Conservation (phyloP, 23 red algal genomes). For the Agarophyton chilense region DNA sequence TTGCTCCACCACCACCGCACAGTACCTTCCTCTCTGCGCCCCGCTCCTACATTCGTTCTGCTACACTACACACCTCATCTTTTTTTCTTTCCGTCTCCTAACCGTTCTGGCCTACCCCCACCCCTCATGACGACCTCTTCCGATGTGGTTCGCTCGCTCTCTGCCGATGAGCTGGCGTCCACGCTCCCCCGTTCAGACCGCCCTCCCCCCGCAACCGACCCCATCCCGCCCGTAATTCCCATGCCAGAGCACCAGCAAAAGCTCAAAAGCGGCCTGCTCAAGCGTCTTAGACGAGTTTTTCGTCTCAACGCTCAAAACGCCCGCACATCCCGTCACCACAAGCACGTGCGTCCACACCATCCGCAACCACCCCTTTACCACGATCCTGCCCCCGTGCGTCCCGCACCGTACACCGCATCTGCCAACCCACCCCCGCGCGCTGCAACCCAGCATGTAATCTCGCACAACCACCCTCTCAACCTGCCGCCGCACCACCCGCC, state of each 20-base stretch:
- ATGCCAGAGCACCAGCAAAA: conserved; percentile 43
- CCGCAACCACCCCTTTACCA: conserved; percentile 10
- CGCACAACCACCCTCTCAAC: not conserved
- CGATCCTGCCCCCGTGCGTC: not conserved
- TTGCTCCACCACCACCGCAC: not conserved
- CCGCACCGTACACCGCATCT: not conserved
- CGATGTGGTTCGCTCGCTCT: conserved; percentile 70
- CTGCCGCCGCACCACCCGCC: not conserved
- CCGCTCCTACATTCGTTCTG: not conserved
- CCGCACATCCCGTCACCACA: conserved; percentile 38
- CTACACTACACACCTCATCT: no score
- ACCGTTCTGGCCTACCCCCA: no score
- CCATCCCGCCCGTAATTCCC: conserved; percentile 31
- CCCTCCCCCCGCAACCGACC: conserved; percentile 23
- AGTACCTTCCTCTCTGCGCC: not conserved
- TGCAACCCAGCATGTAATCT: conserved; percentile 14
- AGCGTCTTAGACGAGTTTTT: conserved; percentile 48
- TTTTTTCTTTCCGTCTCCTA: no score
- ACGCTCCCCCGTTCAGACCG: conserved; percentile 33
- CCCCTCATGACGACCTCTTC: conserved; percentile 45
- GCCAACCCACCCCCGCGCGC: conserved; percentile 13
- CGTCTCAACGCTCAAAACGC: conserved; percentile 53
- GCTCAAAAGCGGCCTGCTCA: conserved; percentile 53
- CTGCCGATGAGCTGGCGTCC: conserved; percentile 68
- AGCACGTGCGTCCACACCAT: conserved; percentile 2